phyloP scores from a whole-genome alignment of 176 grass and related monocot species.

The Zoysia japonica region DNA sequence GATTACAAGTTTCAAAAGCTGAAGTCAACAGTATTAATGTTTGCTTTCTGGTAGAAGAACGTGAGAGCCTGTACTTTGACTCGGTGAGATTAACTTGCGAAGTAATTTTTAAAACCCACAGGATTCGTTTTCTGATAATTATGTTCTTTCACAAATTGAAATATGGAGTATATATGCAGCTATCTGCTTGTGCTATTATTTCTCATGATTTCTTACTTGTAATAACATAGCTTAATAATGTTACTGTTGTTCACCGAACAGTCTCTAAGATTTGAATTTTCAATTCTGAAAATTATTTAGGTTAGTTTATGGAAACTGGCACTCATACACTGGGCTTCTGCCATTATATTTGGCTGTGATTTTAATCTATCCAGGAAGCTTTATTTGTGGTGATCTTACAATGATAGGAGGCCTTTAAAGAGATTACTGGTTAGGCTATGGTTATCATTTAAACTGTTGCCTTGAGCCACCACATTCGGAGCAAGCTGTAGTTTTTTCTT shows the following conservation, averaged over 20 bases:
- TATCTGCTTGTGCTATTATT: background rate
- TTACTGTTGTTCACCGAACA: conserved; percentile 7
- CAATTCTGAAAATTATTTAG: background rate
- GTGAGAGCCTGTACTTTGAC: conserved; percentile 48
- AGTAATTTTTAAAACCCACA: background rate
- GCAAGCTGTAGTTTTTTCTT: conserved; percentile 17
- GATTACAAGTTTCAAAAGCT: conserved; percentile 76
- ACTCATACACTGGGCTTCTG: background rate
- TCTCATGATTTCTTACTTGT: background rate
- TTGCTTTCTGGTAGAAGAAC: conserved; percentile 88
- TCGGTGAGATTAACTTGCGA: conserved; percentile 29
- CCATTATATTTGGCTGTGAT: background rate
- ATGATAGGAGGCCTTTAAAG: background rate
- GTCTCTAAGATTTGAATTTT: background rate
- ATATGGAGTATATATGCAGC: conserved; percentile 1
- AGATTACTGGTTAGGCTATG: background rate
- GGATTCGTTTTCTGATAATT: conserved; percentile 49
- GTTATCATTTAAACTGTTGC: conserved; percentile 15
- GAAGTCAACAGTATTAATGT: conserved; percentile 93
- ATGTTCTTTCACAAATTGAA: conserved; percentile 13
- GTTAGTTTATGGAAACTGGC: background rate
- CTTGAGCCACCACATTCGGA: background rate
- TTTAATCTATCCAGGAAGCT: conserved; percentile 2
- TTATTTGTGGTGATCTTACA: background rate
- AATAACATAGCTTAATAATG: background rate